A percentile compares a stretch with the other conserved stretches of the same genome.
These are phyloP conservation scores for Trematosphaeria pertusa DNA, from an alignment of 2,329 filamentous ascomycete genomes.

Conservation along the genomic window DNA sequence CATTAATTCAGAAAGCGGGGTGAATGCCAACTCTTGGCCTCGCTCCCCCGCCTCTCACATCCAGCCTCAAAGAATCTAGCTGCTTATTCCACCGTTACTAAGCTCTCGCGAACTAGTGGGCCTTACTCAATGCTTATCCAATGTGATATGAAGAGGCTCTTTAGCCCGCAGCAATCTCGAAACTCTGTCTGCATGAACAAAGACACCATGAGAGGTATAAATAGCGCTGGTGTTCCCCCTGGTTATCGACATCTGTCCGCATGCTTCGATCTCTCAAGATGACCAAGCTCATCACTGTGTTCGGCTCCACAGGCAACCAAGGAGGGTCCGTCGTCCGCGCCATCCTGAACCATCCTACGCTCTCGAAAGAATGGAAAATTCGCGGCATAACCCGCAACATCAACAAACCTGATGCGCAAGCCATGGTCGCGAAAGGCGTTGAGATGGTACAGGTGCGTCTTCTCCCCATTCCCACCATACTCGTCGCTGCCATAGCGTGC, in stretches of 20 bases:
- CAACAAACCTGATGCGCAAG: conserved; percentile 53
- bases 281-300: conserved; percentile 60
- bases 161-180: background rate
- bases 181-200: background rate
- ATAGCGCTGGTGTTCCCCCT: background rate
- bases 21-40: background rate
- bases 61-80: background rate
- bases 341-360: conserved; percentile 51
- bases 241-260: background rate
- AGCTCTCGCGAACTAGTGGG: background rate
- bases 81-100: background rate
- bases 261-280: conserved; percentile 10
- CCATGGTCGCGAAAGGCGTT: conserved; percentile 39
- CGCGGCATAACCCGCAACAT: conserved; percentile 63
- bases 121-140: background rate
- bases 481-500: background rate
- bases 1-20: background rate
- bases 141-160: background rate
- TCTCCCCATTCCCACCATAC: conserved; percentile 19
- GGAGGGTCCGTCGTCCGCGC: conserved; percentile 61
- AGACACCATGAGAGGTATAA: background rate
- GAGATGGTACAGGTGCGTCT: conserved; percentile 22
- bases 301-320: conserved; percentile 67
- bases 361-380: conserved; percentile 57
- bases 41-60: background rate